A percentile compares a stretch with the other conserved stretches of the same genome.
phyloP scores from a whole-genome alignment of 176 grass and related monocot genomes.

The Eleusine indica region DNA sequence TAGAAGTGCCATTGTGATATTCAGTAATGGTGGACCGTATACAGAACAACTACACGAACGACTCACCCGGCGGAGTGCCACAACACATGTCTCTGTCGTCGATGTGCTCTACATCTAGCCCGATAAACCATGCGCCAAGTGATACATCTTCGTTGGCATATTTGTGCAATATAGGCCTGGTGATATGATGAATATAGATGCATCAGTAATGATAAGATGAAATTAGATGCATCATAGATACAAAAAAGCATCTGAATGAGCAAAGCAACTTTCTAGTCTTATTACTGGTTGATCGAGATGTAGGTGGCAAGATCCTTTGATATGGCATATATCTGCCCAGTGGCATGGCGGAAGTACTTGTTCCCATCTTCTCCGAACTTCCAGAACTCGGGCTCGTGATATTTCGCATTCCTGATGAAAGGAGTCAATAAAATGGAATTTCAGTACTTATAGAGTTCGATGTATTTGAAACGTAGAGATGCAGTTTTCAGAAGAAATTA shows the following conservation, averaged over 20 bases:
- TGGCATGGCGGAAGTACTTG: constrained; percentile 90
- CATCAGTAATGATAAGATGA: background rate
- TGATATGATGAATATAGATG: background rate
- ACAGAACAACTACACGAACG: constrained; percentile 25
- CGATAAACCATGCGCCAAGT: constrained; percentile 89
- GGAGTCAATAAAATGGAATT: background rate
- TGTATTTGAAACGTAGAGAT: background rate
- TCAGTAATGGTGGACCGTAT: constrained; percentile 13
- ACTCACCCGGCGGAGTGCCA: constrained; percentile 75
- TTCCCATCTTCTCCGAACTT: constrained; percentile 96
- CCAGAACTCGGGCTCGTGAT: constrained; percentile 92
- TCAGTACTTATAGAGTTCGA: background rate
- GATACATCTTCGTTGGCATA: constrained; percentile 93
- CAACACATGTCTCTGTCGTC: constrained; percentile 91
- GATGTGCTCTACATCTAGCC: constrained; percentile 88
- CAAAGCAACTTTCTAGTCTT: constrained; percentile 6
- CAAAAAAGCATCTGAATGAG: background rate
- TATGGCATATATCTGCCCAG: constrained; percentile 81
- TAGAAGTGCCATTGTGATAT: background rate
- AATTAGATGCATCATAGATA: background rate
- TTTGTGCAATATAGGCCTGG: constrained; percentile 85
- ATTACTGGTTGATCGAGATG: constrained; percentile 96
- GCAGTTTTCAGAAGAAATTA: constrained; percentile 54
- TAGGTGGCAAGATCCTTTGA: constrained; percentile 93
- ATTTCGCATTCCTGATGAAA: constrained; percentile 67